Evolutionary conservation across 2,329 filamentous ascomycete genomes (phyloP).

Genomic region (Pestalotiopsis sp.): DNA sequence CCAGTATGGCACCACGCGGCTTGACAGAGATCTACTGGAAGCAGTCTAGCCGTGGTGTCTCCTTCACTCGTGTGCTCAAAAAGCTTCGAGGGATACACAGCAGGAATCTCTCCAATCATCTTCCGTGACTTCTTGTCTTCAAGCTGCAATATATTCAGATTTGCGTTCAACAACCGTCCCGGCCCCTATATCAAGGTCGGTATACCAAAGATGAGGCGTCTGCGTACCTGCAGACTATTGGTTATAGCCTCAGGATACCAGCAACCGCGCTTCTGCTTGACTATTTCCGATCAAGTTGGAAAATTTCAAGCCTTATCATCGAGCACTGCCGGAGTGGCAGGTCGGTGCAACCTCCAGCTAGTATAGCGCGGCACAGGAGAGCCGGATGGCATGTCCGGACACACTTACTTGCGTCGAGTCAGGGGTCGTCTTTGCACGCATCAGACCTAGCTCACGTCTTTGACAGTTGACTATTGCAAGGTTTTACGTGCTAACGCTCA

Average conservation of each 20-base stretch:
- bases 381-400: not conserved
- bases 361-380: not conserved
- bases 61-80: no score
- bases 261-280: not conserved
- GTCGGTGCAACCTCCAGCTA: not conserved
- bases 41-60: no score
- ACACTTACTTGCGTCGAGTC: not conserved
- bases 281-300: not conserved
- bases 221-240: not conserved
- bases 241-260: not conserved
- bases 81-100: no score
- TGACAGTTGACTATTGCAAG: not conserved
- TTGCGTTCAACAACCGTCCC: not conserved
- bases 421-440: not conserved
- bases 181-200: not conserved
- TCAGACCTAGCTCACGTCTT: not conserved
- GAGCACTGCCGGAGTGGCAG: not conserved
- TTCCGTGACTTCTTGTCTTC: not conserved
- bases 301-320: not conserved
- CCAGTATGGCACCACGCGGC: no score
- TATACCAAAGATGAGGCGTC: not conserved
- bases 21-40: no score
- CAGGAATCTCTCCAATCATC: no score
- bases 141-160: not conserved
- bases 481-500: not conserved